Percentiles rank a stretch among this genome's conserved stretches.
phyloP scores from a whole-genome alignment of 495 filamentous ascomycete species.

The Coniosporium apollinis region DNA sequence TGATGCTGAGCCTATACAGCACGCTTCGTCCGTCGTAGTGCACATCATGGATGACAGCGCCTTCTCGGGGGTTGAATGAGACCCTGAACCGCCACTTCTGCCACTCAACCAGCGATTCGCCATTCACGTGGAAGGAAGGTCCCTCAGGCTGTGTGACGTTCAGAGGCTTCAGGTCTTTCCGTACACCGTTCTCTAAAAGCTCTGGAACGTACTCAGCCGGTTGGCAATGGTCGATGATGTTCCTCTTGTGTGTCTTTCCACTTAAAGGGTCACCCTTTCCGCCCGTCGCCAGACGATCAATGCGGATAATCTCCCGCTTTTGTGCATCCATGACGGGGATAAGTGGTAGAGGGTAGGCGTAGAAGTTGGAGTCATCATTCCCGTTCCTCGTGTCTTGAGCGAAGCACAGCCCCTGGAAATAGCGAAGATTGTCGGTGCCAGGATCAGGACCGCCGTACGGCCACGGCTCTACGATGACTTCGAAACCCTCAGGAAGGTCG shows the following conservation, averaged over 20 bases:
- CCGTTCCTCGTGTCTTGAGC: constrained; percentile 30
- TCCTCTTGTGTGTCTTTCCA: constrained; percentile 23
- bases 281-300: constrained; percentile 38
- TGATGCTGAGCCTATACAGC: neutral
- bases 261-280: constrained; percentile 26
- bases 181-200: constrained; percentile 26
- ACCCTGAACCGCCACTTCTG: constrained; percentile 54
- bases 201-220: constrained; percentile 38
- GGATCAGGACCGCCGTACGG: constrained; percentile 47
- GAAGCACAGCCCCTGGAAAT: constrained; percentile 36
- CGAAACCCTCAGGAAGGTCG: constrained; percentile 43
- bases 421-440: constrained; percentile 36
- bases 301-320: constrained; percentile 32
- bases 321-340: constrained; percentile 39
- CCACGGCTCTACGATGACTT: constrained; percentile 54
- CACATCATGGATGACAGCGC: constrained; percentile 42
- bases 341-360: constrained; percentile 37
- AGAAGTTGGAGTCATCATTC: constrained; percentile 38
- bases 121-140: constrained; percentile 31
- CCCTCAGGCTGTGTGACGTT: constrained; percentile 37
- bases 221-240: constrained; percentile 27
- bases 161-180: constrained; percentile 34
- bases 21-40: neutral
- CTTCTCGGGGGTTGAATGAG: constrained; percentile 48
- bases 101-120: constrained; percentile 31